Base-by-base conservation (phyloP, 2,329 filamentous ascomycete genomes). In the Diplodia sapinea region DNA sequence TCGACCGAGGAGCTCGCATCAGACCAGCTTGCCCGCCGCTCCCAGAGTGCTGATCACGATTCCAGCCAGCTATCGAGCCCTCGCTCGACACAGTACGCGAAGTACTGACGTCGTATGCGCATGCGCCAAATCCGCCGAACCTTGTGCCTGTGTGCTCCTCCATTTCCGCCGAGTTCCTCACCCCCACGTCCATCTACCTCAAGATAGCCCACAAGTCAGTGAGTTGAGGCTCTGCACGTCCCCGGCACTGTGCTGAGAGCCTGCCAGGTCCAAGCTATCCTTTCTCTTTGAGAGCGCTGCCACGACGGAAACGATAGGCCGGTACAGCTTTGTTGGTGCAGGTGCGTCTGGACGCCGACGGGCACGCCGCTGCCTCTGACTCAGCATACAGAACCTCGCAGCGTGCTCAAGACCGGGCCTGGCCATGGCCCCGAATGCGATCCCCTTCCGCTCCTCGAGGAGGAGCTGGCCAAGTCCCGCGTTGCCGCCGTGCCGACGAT, bases 231-330 rank as follows among this genome's bases (percentile, higher is more conserved):
- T 43, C 31, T 36, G 40, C 15, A 23, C 9, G 12, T 13, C 73
- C 38, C 57, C 9, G 31, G 15, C 38, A 12, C 15, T 33, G 50
- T 54, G 57, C 63, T 73, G 64, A 72, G 55, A 47, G 17, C 15
- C n/a, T 31, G 29, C 55, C 70, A 85, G 82, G 72, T 81, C 86
- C 36, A 89, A 92, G 72, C 89, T 92, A 74, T 97, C 94, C 3
- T 98, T 97, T 78, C 87, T 99, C 57, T 96, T 97, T 79, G 95
- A 99, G 81, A 97, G 93, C 74, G 95, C 94, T 31, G 93, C 94
- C 26, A 90, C 88, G 17, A 94, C 93, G 33, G 94, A 98, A 80
- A 93, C 90, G 20, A 93, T 99, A 71, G 94, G 94, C 68, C 87
- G 95, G 74, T 98, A 97, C 80, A 97, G 93, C 82, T 99, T 99